A percentile compares a stretch with the other conserved stretches of the same genome.
These are phyloP conservation scores for Candida ascalaphidarum DNA, from an alignment of 805 yeast genomes.

Conservation along the genomic window DNA sequence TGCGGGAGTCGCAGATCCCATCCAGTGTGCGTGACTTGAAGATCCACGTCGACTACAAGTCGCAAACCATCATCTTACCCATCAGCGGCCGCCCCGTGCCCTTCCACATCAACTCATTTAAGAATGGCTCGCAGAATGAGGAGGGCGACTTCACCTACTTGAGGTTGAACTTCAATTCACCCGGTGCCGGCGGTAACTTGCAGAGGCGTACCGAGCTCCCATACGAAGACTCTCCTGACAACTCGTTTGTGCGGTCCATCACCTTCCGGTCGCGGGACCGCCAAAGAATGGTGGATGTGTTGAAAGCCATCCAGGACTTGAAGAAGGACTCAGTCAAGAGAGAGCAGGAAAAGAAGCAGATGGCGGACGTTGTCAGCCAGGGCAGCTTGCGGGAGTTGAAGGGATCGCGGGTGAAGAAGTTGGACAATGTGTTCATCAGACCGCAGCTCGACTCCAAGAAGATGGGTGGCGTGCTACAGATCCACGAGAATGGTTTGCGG, in stretches of 20 bases:
- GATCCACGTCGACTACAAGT: conserved; percentile 78
- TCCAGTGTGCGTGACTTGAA: conserved; percentile 70
- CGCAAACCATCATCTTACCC: conserved; percentile 85
- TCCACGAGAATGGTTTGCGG: conserved; percentile 93
- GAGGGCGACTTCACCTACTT: conserved; percentile 92
- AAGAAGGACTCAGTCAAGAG: conserved; percentile 87
- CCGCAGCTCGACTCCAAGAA: conserved; percentile 98
- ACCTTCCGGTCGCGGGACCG: conserved; percentile 86
- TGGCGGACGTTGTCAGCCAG: conserved; percentile 92
- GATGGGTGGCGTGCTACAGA: conserved; percentile 80
- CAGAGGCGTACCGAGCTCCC: conserved; percentile 76
- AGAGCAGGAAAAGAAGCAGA: conserved; percentile 81
- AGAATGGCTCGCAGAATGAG: conserved; percentile 90
- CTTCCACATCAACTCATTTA: conserved; percentile 89
- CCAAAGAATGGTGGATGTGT: conserved; percentile 83
- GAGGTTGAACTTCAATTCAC: conserved; percentile 87
- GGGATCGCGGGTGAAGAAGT: conserved; percentile 75
- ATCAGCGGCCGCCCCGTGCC: conserved; percentile 96
- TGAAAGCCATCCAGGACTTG: conserved; percentile 83
- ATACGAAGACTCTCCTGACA: conserved; percentile 80
- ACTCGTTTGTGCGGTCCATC: conserved; percentile 78
- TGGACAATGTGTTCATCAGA: conserved; percentile 84
- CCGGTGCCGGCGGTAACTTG: conserved; percentile 72
- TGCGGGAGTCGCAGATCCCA: conserved; percentile 90
- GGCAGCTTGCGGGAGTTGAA: conserved; percentile 77